Base-by-base conservation (phyloP, 345 rosid genomes). In the Combretum micranthum region DNA sequence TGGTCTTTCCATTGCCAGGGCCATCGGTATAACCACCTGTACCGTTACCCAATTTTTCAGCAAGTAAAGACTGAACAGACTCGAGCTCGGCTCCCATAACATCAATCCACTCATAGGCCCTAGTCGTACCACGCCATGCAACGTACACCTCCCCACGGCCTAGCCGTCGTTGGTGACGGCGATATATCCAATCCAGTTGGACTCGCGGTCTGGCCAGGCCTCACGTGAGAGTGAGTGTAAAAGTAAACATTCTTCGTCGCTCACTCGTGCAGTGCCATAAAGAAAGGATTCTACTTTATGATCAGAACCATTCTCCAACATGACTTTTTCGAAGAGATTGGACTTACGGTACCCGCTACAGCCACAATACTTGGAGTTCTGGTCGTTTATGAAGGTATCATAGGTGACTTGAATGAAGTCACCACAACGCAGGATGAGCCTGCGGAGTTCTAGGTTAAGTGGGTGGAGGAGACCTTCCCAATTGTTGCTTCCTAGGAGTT, bases 181-280 rank as follows among this genome's bases (percentile, higher is more conserved):
- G 51, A 88, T 77, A 79, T 82, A 91, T 52, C 96, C 96, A 39
- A 91, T 82, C 98, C 98, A 91, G 76, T 91, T 91, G 16, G 96
- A 83, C 63, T 91, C 98, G n/a, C 92, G 85, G 75, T 91, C 98
- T n/a, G n/a, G n/a, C 90, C 98, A 86, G 6, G 87, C 72, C 37
- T 88, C 96, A 4, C 92, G 73, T 5, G 96, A 82, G 43, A 44
- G 69, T 6, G 96, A 82, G 54, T 56, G 90, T 67, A 88, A 84
- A 50, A 91, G 64, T 69, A 91, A 75, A 43, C 82, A 83, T 69
- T 82, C 74, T 0, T 82, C 77, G 47, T 72, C 44, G 59, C 78
- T 62, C 50, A 90, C 73, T 3, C 79, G 86, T 15, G 96, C 94
- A 1, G 96, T 85, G 61, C 79, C 97, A 50, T 90, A 90, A 56